Conservation (phyloP, 306 rosid species). For the Glycine tomentella region DNA sequence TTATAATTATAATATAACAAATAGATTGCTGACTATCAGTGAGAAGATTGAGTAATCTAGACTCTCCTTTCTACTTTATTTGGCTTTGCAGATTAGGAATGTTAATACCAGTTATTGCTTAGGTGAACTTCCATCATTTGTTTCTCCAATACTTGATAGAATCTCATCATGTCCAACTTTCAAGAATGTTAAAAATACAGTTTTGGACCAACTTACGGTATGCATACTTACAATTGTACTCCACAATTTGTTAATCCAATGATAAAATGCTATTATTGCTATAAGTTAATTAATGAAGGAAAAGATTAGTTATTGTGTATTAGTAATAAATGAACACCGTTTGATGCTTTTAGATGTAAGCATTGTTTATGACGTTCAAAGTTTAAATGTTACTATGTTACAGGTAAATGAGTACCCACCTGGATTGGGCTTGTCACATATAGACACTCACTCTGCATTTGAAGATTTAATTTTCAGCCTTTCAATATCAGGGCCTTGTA, state of each 20-base stretch:
- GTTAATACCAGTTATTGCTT: constrained; percentile 70
- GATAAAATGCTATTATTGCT: constrained; percentile 11
- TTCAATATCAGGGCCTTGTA: constrained; percentile 95
- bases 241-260: constrained; percentile 4
- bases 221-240: constrained; percentile 31
- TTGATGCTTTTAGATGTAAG: background rate
- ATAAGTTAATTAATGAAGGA: constrained; percentile 12
- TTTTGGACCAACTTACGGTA: constrained; percentile 92
- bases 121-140: constrained; percentile 84
- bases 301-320: background rate
- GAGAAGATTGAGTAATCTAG: constrained; percentile 36
- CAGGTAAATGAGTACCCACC: constrained; percentile 97
- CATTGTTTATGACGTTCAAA: constrained; percentile 31
- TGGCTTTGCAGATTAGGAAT: constrained; percentile 72
- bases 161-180: constrained; percentile 60
- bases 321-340: background rate
- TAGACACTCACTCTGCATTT: constrained; percentile 98
- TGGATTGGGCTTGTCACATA: constrained; percentile 95
- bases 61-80: constrained; percentile 32
- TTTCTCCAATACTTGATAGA: constrained; percentile 69
- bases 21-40: constrained; percentile 9
- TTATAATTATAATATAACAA: constrained; percentile 5
- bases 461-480: constrained; percentile 96
- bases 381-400: constrained; percentile 47
- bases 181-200: constrained; percentile 50